phyloP scores from a whole-genome alignment of 2,329 filamentous ascomycete species.

The Neurospora crassa region DNA sequence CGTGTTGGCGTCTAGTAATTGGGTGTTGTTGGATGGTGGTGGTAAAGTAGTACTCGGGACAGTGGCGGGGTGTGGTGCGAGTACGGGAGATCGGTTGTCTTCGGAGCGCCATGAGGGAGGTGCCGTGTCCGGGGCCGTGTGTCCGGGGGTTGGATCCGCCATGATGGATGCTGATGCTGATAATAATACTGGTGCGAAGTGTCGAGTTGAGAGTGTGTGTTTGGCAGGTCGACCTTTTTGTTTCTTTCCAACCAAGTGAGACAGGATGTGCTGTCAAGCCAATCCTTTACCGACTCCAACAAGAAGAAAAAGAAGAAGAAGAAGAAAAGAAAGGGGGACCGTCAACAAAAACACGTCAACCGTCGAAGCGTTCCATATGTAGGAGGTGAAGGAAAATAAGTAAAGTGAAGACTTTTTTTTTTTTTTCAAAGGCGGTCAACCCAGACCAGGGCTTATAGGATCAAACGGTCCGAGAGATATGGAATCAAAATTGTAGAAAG shows the following conservation, averaged over 20 bases:
- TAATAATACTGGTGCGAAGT: neutral
- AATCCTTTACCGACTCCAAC: neutral
- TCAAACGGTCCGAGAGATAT: neutral
- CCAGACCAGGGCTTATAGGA: neutral
- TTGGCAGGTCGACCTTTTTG: neutral
- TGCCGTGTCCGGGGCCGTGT: neutral
- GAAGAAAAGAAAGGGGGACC: neutral
- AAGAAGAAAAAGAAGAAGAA: neutral
- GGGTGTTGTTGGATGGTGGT: neutral
- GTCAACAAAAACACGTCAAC: neutral
- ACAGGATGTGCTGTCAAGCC: neutral
- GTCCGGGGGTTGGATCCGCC: neutral
- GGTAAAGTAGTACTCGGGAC: neutral
- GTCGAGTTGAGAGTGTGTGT: neutral
- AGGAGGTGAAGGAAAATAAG: neutral
- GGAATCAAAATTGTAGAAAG: neutral
- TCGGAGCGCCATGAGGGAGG: neutral
- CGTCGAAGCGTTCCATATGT: neutral
- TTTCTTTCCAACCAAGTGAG: neutral
- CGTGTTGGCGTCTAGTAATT: slow-evolving; percentile 19
- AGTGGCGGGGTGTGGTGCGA: neutral
- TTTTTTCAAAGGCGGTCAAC: neutral
- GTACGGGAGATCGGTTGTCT: neutral
- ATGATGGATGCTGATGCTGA: neutral
- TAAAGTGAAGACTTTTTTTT: neutral